A percentile compares a stretch with the other conserved stretches of the same genome.
phyloP scores from a whole-genome alignment of 2,329 filamentous ascomycete species.

The Epichloe aotearoae region DNA sequence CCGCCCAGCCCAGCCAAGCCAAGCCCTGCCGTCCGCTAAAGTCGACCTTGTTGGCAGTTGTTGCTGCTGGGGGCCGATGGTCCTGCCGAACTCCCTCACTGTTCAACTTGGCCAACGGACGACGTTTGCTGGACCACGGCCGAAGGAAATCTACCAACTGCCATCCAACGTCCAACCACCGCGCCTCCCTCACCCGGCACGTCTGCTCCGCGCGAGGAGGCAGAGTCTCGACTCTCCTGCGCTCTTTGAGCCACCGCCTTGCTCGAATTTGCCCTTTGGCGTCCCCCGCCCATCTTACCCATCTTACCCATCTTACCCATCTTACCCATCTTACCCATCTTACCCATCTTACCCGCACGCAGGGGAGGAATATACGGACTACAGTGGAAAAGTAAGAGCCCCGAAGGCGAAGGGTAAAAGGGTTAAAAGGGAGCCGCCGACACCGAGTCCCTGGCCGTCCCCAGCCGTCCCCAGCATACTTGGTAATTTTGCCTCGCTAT shows the following conservation, averaged over 20 bases:
- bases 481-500: conserved; percentile 2
- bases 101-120: neutral
- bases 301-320: too few species aligned
- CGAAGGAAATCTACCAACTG: too few species aligned
- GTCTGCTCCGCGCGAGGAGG: neutral
- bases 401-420: neutral
- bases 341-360: neutral
- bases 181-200: neutral
- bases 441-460: neutral
- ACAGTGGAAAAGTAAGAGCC: neutral
- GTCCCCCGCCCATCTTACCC: neutral
- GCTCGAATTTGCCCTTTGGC: neutral
- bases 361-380: neutral
- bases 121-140: conserved; percentile 1
- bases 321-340: too few species aligned
- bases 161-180: neutral
- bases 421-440: neutral
- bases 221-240: neutral
- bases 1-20: neutral
- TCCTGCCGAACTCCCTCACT: conserved; percentile 1
- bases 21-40: neutral
- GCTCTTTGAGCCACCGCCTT: neutral
- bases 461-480: neutral
- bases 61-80: neutral
- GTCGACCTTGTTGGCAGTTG: neutral